Evolutionary conservation across 305 asterid genomes (phyloP).

Genomic region (Salvia sclarea): DNA sequence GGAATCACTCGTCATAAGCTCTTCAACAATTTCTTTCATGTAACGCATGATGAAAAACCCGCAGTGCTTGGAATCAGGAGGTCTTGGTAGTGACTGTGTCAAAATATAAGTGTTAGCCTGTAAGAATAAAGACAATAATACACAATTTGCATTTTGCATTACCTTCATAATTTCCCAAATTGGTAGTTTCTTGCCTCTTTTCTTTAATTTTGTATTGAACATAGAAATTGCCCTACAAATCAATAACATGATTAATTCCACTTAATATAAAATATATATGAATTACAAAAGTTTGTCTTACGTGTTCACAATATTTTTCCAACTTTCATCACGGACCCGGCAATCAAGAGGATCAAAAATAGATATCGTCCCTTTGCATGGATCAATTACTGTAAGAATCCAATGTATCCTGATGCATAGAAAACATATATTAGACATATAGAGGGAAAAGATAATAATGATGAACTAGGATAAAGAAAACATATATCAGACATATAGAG

Average conservation of each 20-base stretch:
- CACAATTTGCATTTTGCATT: background rate
- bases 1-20: background rate
- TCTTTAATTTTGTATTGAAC: background rate
- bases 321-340: background rate
- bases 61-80: constrained; percentile 2
- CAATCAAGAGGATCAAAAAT: constrained; percentile 9
- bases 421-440: background rate
- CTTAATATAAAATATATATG: background rate
- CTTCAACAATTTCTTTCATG: constrained; percentile 18
- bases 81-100: background rate
- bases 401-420: background rate
- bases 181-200: background rate
- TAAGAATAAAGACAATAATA: no score
- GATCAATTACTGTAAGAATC: constrained; percentile 23
- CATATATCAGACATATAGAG: background rate
- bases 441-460: background rate
- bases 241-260: background rate
- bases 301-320: constrained; percentile 9
- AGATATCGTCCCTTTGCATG: background rate
- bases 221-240: constrained; percentile 3
- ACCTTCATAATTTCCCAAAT: constrained; percentile 13
- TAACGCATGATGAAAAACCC: constrained; percentile 17
- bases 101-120: background rate
- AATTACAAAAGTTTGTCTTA: background rate
- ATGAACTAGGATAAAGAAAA: background rate